Base-by-base conservation (phyloP, 164 flowering plant genomes). In the Vitis rupestris region DNA sequence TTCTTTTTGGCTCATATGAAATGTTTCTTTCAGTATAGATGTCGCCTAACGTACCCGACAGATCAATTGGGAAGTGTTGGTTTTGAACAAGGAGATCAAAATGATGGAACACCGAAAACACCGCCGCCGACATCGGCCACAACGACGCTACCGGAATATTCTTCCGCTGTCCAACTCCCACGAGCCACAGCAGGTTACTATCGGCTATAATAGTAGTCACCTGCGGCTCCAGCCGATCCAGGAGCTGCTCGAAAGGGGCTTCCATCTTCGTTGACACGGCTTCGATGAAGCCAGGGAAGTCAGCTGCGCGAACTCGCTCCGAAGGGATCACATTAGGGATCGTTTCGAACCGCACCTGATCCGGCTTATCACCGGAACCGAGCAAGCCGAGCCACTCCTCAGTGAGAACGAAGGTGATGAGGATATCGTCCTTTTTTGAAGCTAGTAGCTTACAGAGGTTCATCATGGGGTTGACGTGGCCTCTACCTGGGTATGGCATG, bases 301-400 rank as follows among this genome's bases (percentile, higher is more conserved):
- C 83, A 2, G 50, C 59, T 17, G 67, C 87, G 0, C 97, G 89
- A 12, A 12, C 82, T 17, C 60, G 70, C 82, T 90, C 96, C 0
- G 93, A 90, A 1, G 97, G 96, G 51, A 89, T 75, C 48, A 93
- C 93, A 62, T 90, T 88, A 0, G 98, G 98, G 29, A 94, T 65
- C 8, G 91, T 64, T 16, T 69, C 76, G 63, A 87, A 76, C 10
- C 77, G 79, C 9, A 92, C 58, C 70, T 78, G 75, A 8, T 74
- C 53, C 10, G 85, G 87, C 64, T 27, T 74, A 1, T 72, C 63
- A 0, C 64, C 79, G 4, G 90, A 76, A 48, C 70, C 72, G 52
- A 91, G 61, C 76, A 88, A 71, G 67, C 85, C 79, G 37, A 74
- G 78, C 98, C 98, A 93, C 76, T 93, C 98, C 17, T 93, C 90